Evolutionary conservation across 345 rosid genomes (phyloP), one percentile per base, ranked within the genome.

Genomic region (Barbarea vulgaris): DNA sequence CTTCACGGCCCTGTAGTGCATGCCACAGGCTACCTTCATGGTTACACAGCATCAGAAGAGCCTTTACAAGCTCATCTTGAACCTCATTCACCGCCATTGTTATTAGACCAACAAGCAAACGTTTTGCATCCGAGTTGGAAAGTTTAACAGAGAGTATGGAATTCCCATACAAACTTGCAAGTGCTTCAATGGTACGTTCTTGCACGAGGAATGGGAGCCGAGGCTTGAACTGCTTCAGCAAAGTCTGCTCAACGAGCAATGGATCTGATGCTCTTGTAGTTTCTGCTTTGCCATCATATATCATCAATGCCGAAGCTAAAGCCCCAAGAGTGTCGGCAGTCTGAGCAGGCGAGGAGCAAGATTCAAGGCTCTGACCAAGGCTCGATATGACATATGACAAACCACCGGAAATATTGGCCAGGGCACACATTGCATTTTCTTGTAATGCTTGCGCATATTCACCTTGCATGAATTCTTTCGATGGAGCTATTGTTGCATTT

Each of bases 401-500:
- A 73, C 99, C 99, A 80, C 99, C 99, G 48, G 99, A 96, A 61
- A 96, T 96, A 77, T 89, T 89, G 46, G 99, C 99, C 33, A 96
- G 95, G 70, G 99, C 98, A 80, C 99, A 93, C 99, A 96, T 96
- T 55, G 99, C 99, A 82, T 96, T 84, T 86, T 96, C 99, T 83
- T 96, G 98, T 81, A 96, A 75, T 44, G 98, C 97, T 82, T 96
- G 99, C 44, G 96, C 99, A 79, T 85, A 70, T 84, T 96, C 99
- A 33, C 99, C 99, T 83, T 93, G 98, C 99, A 96, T 96, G 77
- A 91, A 96, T 82, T 96, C 98, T 85, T 96, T 96, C 1, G 98
- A 96, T 21, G 99, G 98, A 81, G 99, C 97, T 74, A 96, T 96
- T 66, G 99, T 96, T 53, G 98, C 99, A 79, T 89, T 96, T 72